Percentiles rank a stretch among this genome's conserved stretches.
Conservation (phyloP, 2,329 filamentous ascomycete species). For the Apiospora aurea region DNA sequence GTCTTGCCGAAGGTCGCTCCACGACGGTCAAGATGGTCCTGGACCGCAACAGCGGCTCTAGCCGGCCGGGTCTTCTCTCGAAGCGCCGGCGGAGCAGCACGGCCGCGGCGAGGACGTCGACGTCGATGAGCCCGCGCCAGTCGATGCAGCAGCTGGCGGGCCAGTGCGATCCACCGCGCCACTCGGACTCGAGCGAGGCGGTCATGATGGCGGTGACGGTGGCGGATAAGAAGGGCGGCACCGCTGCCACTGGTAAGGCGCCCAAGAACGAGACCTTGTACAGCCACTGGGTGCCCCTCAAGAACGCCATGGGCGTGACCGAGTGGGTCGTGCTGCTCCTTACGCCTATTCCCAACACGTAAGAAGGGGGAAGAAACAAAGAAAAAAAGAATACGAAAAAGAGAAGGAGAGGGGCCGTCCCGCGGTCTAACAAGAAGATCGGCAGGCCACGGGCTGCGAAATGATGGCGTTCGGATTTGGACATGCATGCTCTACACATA, state of each 20-base stretch:
- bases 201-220: slow-evolving; percentile 10
- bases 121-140: not conserved
- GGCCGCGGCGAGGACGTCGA: not conserved
- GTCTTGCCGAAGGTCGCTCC: slow-evolving; percentile 34
- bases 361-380: not conserved
- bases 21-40: slow-evolving; percentile 39
- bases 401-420: not conserved
- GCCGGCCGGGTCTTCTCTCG: not conserved
- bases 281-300: slow-evolving; percentile 46
- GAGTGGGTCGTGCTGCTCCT: slow-evolving; percentile 45
- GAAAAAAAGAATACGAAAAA: not conserved
- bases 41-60: not conserved
- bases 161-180: not conserved
- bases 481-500: not conserved
- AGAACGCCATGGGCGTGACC: slow-evolving; percentile 40
- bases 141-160: not conserved
- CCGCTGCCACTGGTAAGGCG: slow-evolving; percentile 31
- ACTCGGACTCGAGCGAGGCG: slow-evolving; percentile 5
- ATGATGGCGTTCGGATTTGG: slow-evolving; percentile 4
- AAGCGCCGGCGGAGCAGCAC: slow-evolving; percentile 3
- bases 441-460: not conserved
- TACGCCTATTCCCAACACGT: slow-evolving; percentile 16
- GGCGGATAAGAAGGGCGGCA: slow-evolving; percentile 12
- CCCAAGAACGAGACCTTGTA: slow-evolving; percentile 36
- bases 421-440: not conserved